These are phyloP conservation scores for Penicillium palitans DNA, from an alignment of 2,329 filamentous ascomycete species.

Conservation along the genomic window DNA sequence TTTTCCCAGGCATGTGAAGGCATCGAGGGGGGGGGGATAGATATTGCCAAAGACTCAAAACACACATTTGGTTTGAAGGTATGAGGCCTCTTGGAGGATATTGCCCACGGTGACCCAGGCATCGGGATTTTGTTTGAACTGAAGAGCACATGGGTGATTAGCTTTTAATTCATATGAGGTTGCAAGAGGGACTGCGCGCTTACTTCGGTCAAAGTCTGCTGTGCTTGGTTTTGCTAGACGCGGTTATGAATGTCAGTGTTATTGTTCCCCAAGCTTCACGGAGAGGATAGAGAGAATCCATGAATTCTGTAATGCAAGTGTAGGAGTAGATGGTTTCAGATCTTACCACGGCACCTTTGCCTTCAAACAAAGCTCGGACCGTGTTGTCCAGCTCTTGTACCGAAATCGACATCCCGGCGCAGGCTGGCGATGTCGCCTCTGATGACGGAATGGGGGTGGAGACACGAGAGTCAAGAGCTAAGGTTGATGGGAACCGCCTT, in stretches of 20 bases:
- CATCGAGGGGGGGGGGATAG: too few species aligned
- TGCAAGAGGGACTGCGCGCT: slow-evolving; percentile 30
- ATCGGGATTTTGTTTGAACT: slow-evolving; percentile 99
- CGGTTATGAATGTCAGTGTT: slow-evolving; percentile 32
- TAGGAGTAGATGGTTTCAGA: slow-evolving; percentile 13
- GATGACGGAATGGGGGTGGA: slow-evolving; percentile 23
- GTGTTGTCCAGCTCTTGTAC: slow-evolving; percentile 96
- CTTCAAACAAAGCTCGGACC: slow-evolving; percentile 96
- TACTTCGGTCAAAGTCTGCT: slow-evolving; percentile 90
- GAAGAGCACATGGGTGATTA: slow-evolving; percentile 18
- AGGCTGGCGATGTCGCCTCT: slow-evolving; percentile 34
- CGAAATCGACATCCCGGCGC: slow-evolving; percentile 61
- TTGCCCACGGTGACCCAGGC: slow-evolving; percentile 97
- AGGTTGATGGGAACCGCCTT: slow-evolving; percentile 3
- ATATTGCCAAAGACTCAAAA: slow-evolving; percentile 23
- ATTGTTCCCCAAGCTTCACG: background rate
- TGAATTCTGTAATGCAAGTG: background rate
- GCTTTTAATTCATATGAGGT: background rate
- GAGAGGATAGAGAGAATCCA: background rate
- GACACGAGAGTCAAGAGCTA: slow-evolving; percentile 14
- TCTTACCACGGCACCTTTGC: slow-evolving; percentile 87
- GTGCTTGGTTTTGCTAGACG: slow-evolving; percentile 87
- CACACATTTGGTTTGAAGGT: slow-evolving; percentile 94
- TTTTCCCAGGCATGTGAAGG: background rate
- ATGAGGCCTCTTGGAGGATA: slow-evolving; percentile 88